Base-by-base conservation (phyloP, 192 early-diverging fungal species). In the Linnemannia elongata region DNA sequence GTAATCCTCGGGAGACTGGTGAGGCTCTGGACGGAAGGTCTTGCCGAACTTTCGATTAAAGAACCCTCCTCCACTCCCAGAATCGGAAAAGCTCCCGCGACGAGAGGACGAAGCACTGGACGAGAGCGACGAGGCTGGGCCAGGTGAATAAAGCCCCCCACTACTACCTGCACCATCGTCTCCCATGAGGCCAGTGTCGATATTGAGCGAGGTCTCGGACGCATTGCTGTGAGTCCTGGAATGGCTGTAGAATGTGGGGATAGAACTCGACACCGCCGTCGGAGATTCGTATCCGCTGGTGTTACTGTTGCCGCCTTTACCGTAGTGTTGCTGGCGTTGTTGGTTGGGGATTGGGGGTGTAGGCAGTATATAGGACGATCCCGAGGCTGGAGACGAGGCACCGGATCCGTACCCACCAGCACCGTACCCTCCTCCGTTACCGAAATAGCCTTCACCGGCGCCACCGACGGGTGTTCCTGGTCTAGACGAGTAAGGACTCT, bases 131-230 rank as follows among this genome's bases (percentile, higher is more conserved):
- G 82, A 78, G 2, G 72, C 77, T 17, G n/a, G 57, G 33, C 72
- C 73, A 30, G 77, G 74, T 17, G 82, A 84, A 60, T 79, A 84
- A n/a, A 44, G 49, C 9, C 60, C 60, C 12, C 33, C 33, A 3
- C 33, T 33, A 13, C 27, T 0, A 33, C 74, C 36, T 52, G 49
- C 18, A 45, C 44, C 79, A 18, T 69, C 57, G 17, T 72, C 77
- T 36, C 76, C 77, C 15, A 80, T 8, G 24, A 52, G 49, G 13
- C 38, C 68, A 1, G 79, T 77, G 33, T 86, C 84, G 35, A 86
- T 86, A 45, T 81, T 86, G 44, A 86, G 71, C 33, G 84, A 86
- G 0, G 75, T 86, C 79, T 86, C 84, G 1, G 84, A 86, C 12
- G 79, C 84, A 70, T 77, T 86, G 63, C 84, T 86, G 4, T 86